Conservation (phyloP, 2,329 filamentous ascomycete genomes). For the Talaromyces piceae region DNA sequence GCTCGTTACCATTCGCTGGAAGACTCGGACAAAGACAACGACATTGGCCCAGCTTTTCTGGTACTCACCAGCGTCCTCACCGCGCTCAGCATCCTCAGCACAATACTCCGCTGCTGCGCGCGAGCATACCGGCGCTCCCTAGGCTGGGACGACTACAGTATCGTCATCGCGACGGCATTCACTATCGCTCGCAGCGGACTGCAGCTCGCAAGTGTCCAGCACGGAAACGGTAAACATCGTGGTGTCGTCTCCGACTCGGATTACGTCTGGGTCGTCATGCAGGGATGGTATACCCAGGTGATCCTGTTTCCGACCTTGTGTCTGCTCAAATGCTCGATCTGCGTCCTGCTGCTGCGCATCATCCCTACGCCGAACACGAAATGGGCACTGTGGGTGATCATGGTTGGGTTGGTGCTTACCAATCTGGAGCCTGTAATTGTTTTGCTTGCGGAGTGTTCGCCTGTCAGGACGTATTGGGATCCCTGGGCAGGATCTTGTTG, state of each 20-base stretch:
- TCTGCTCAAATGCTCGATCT: background rate
- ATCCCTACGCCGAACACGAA: background rate
- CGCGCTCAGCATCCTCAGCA: background rate
- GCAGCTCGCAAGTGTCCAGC: background rate
- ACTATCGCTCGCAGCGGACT: background rate
- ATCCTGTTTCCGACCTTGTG: background rate
- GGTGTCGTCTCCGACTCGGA: background rate
- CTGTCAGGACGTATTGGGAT: constrained; percentile 3
- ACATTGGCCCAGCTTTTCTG: background rate
- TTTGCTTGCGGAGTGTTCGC: background rate
- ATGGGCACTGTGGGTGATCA: background rate
- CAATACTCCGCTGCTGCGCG: background rate
- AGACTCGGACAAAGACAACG: background rate
- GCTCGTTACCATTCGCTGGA: background rate
- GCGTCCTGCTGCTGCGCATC: background rate
- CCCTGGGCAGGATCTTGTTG: background rate
- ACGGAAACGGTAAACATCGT: background rate
- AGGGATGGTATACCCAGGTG: background rate
- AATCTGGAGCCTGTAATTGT: background rate
- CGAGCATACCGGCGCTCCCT: background rate
- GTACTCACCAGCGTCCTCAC: constrained; percentile 3
- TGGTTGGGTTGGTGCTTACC: constrained; percentile 2
- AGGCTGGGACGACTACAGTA: background rate
- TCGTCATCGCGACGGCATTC: background rate
- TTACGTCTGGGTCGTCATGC: background rate